Base-by-base conservation (phyloP, 805 yeast species). In the Monosporozyma aquatica region DNA sequence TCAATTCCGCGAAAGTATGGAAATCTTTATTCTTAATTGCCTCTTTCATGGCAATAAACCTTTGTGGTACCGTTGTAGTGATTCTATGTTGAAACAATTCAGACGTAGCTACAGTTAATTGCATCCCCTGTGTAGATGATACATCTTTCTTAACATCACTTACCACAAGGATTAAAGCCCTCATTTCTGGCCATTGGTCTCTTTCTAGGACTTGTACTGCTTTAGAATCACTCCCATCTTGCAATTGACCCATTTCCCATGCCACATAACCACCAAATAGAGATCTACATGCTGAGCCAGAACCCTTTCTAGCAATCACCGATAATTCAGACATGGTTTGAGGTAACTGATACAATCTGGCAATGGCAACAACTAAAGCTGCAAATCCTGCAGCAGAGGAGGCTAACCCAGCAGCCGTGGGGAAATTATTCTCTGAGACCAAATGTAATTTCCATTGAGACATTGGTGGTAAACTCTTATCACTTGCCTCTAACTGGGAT, bases 341-440 rank as follows among this genome's bases (percentile, higher is more conserved):
- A n/a, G 95, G 95, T 46, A 92, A 76, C 62, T 84, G 64, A 67
- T 82, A 92, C 45, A 92, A 71, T 57, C 74, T 75, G 14, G 97
- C 87, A 56, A 92, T 77, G n/a, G 96, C 85, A 38, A 76, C 76
- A 18, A 90, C 95, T 47, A 92, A 72, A 8, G 98, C 98, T 27
- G 98, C 96, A 65, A 87, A 90, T 0, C 99, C 99, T 8, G 98
- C 97, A 11, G 98, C 98, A 5, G 95, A 83, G 1, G 96, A 87
- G 0, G 98, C 98, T 53, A 92, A 74, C 2, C 98, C 98, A 5
- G 98, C 98, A 25, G 98, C 98, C 21, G 99, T 92, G 41, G 99
- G 99, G 72, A 92, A 92, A 67, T 92, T 92, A 69, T 92, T 92
- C 59, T 87, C 95, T 22, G 94, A 80, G 11, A 86, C 95, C 52